Evolutionary conservation across 192 early-diverging fungal genomes (phyloP).

Genomic region (Chytriomyces hyalinus): DNA sequence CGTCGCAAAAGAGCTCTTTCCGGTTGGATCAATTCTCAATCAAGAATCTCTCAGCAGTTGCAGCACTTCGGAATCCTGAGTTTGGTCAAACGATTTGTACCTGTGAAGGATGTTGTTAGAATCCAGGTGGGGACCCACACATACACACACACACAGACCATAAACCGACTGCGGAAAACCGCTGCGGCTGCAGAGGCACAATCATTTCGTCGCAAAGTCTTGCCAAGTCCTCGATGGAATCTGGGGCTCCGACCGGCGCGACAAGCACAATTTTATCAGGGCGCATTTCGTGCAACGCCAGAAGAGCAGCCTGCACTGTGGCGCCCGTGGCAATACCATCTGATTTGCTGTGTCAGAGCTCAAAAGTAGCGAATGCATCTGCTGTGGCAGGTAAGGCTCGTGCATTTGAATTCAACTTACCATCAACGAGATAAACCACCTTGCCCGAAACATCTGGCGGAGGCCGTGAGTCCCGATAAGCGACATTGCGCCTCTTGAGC

Average conservation of each 20-base stretch:
- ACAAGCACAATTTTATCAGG: conserved; percentile 36
- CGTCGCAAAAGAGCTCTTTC: too few relatives aligned
- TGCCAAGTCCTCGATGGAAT: conserved; percentile 10
- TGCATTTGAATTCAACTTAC: conserved; percentile 13
- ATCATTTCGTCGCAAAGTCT: conserved; percentile 41
- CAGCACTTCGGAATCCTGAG: conserved; percentile 50
- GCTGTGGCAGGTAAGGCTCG: neutral
- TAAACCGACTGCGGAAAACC: conserved; percentile 39
- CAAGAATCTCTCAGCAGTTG: conserved; percentile 23
- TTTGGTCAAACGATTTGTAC: conserved; percentile 44
- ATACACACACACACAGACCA: conserved; percentile 25
- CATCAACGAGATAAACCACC: conserved; percentile 45
- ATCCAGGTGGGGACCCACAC: neutral
- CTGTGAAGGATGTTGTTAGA: neutral
- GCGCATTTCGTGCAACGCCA: conserved; percentile 31
- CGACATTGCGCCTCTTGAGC: conserved; percentile 35
- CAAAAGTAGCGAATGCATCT: neutral
- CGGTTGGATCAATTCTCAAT: too few relatives aligned
- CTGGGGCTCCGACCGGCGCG: conserved; percentile 39
- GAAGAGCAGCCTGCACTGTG: conserved; percentile 40
- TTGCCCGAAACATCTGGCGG: conserved; percentile 34
- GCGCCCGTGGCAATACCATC: conserved; percentile 54
- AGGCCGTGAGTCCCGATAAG: conserved; percentile 35
- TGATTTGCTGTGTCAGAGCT: neutral
- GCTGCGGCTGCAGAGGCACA: conserved; percentile 30